Conservation (phyloP, 2,329 filamentous ascomycete genomes). For the Leptoxyphium fumago region DNA sequence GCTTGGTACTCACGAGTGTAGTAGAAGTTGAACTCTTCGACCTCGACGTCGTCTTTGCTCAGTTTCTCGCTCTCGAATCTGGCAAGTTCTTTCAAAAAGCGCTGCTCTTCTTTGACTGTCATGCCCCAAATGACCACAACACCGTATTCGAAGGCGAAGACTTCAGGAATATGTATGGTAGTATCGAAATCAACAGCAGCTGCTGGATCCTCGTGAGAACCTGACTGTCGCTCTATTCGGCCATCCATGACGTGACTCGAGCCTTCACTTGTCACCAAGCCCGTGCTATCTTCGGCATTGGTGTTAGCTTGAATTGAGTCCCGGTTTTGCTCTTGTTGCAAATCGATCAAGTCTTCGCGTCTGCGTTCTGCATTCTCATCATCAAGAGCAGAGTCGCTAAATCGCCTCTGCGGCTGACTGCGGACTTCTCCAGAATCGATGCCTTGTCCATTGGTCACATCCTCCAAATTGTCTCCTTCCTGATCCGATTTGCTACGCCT, state of each 20-base stretch:
- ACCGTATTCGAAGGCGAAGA: slow-evolving; percentile 94
- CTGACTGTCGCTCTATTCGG: neutral
- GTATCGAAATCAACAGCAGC: slow-evolving; percentile 64
- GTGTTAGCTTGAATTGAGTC: neutral
- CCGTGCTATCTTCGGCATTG: slow-evolving; percentile 1
- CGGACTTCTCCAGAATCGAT: slow-evolving; percentile 16
- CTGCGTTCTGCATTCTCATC: slow-evolving; percentile 32
- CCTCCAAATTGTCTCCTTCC: neutral
- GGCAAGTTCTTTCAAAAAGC: slow-evolving; percentile 82
- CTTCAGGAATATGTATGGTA: slow-evolving; percentile 77
- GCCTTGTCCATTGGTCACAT: slow-evolving; percentile 9
- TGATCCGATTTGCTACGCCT: slow-evolving; percentile 2
- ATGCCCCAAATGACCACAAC: slow-evolving; percentile 98
- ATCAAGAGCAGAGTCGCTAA: slow-evolving; percentile 58
- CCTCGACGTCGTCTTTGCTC: slow-evolving; percentile 75
- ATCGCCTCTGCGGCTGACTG: slow-evolving; percentile 43
- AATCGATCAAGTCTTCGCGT: slow-evolving; percentile 22
- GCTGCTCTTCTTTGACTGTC: slow-evolving; percentile 74
- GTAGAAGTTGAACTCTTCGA: slow-evolving; percentile 98
- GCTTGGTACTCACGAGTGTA: slow-evolving; percentile 97
- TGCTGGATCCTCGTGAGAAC: slow-evolving; percentile 7
- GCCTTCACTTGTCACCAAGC: slow-evolving; percentile 2
- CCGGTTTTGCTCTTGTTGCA: slow-evolving; percentile 7
- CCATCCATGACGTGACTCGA: slow-evolving; percentile 1
- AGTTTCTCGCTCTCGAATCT: slow-evolving; percentile 92